A percentile compares a stretch with the other conserved stretches of the same genome.
phyloP scores from a whole-genome alignment of 306 rosid species.

The Trifolium pratense region DNA sequence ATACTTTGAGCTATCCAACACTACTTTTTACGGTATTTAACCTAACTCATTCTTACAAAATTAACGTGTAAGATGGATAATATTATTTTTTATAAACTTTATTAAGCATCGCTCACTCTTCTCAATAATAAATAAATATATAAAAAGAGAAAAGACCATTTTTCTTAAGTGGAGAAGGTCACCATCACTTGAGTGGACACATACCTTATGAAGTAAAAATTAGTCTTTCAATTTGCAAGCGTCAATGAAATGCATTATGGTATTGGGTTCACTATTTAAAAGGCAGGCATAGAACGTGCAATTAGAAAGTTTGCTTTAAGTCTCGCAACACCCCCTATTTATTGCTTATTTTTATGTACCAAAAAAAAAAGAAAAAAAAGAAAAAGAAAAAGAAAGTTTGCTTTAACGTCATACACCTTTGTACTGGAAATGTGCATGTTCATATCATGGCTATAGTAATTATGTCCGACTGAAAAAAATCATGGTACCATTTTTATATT shows the following conservation, averaged over 20 bases:
- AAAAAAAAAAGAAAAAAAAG: too few relatives aligned
- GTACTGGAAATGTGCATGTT: background rate
- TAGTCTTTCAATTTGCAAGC: constrained; percentile 70
- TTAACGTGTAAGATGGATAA: too few relatives aligned
- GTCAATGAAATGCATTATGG: constrained; percentile 76
- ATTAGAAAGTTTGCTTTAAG: background rate
- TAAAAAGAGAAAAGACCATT: constrained; percentile 32
- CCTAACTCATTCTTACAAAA: too few relatives aligned
- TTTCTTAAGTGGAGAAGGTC: constrained; percentile 41
- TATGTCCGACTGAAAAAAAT: background rate
- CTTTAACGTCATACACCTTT: constrained; percentile 1
- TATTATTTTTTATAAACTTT: too few relatives aligned
- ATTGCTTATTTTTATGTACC: too few relatives aligned
- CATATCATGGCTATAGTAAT: background rate
- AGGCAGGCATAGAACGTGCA: background rate
- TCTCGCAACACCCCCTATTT: too few relatives aligned
- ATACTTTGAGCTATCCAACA: too few relatives aligned
- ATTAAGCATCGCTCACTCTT: background rate
- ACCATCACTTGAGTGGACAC: constrained; percentile 39
- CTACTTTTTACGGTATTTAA: too few relatives aligned
- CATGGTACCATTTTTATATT: background rate
- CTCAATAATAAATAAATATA: background rate
- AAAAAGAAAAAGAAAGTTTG: background rate
- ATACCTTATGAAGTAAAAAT: constrained; percentile 45
- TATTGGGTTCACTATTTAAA: constrained; percentile 68